Evolutionary conservation across 768 basidiomycete genomes (phyloP), one percentile per base, ranked within the genome.

Genomic region (Floccularia luteovirens): DNA sequence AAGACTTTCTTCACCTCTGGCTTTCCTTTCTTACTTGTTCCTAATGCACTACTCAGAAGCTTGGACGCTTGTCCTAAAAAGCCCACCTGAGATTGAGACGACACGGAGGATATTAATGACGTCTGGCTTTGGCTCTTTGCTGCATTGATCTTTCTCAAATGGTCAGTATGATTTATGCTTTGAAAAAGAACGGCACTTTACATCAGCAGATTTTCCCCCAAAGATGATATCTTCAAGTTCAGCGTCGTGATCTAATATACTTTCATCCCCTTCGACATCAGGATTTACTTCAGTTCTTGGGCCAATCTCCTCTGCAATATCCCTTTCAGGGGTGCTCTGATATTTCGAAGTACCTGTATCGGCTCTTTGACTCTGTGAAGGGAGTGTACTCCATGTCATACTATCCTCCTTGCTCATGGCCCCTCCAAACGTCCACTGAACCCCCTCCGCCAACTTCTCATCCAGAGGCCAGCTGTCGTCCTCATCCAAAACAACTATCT

Each of bases 401-500:
- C 76, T 82, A 49, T 86, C 84, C 34, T 85, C 83, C 43, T 69
- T 74, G 5, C 64, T 59, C 17, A 58, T 55, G 41, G 59, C 67
- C 10, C 27, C 27, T 21, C 71, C 73, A 47, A 79, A 79, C 12
- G 73, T 74, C 85, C 85, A 87, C 43, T 70, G 70, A 24, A 73
- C 64, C 7, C 65, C 69, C 27, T 66, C 64, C 0, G 71, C 62
- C 41, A 82, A 57, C 47, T 77, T 81, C 47, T 82, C 82, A 28
- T 82, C 76, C 20, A 83, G 59, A 7, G 79, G 81, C 84, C 83
- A 88, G 52, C 84, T 86, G 50, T 87, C 83, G 38, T 80, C 79
- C 33, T 79, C 76, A 39, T 78, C 72, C 35, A 68, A 53, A 1
- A 61, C 48, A 42, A 55, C 59, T 42, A 51, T 49, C 12, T 43